Evolutionary conservation across 768 basidiomycete genomes (phyloP).

Genomic region (Xerocomus potaroensis): DNA sequence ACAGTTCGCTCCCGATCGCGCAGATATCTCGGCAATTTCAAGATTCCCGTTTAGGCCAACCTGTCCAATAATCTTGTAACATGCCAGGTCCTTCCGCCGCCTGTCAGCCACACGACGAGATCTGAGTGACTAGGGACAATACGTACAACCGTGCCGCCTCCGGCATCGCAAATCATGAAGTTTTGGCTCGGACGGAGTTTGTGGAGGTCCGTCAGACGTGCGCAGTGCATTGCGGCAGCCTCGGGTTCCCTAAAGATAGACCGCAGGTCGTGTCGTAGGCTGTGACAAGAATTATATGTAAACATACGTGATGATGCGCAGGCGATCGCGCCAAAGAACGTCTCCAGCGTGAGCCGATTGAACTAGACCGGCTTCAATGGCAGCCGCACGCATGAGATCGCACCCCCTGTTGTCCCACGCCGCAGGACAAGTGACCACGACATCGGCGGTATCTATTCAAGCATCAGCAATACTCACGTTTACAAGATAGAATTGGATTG

Average conservation of each 20-base stretch:
- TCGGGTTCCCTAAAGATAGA: conserved; percentile 53
- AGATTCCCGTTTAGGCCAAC: conserved; percentile 69
- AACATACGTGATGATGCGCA: conserved; percentile 72
- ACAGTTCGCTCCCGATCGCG: conserved; percentile 82
- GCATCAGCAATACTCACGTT: not conserved
- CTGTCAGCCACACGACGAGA: conserved; percentile 1
- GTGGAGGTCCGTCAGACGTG: conserved; percentile 75
- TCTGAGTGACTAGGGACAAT: conserved; percentile 7
- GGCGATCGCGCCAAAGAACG: conserved; percentile 69
- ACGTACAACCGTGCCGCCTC: conserved; percentile 71
- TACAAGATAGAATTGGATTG: not conserved
- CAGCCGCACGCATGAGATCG: conserved; percentile 81
- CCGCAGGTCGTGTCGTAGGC: not conserved
- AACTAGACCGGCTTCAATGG: conserved; percentile 77
- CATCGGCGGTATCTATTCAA: conserved; percentile 68
- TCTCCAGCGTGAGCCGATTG: conserved; percentile 69
- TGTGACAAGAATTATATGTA: conserved; percentile 3
- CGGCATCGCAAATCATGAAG: conserved; percentile 91
- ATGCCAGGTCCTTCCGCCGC: conserved; percentile 37
- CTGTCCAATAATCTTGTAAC: conserved; percentile 78
- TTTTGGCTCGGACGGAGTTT: conserved; percentile 75
- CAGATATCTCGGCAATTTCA: conserved; percentile 91
- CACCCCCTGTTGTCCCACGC: conserved; percentile 89
- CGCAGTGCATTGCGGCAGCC: conserved; percentile 90
- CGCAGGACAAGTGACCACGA: conserved; percentile 84